Evolutionary conservation across 2,329 filamentous ascomycete species (phyloP).

Genomic region (Magnaporthiopsis incrustans): DNA sequence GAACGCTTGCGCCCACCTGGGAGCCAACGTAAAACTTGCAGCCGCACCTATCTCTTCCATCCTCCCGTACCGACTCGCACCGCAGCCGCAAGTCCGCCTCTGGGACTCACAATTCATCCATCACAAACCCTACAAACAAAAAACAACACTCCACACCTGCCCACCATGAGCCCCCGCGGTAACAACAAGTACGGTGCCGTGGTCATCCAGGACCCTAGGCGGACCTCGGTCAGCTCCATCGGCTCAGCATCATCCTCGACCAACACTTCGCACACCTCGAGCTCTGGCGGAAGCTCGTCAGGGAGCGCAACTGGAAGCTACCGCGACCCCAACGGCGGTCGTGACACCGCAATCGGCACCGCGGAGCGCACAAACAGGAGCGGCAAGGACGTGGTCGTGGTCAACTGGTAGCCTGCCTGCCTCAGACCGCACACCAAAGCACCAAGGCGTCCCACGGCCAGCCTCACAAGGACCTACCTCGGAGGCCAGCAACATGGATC

Average conservation of each 20-base stretch:
- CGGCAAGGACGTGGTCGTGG: neutral
- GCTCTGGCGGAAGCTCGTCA: neutral
- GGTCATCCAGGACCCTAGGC: conserved; percentile 1
- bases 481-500: neutral
- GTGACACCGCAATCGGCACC: neutral
- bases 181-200: conserved; percentile 7
- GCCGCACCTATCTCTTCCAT: neutral
- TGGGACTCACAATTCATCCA: neutral
- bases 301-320: neutral
- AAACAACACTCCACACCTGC: neutral
- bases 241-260: conserved; percentile 1
- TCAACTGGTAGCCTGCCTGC: neutral
- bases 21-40: neutral
- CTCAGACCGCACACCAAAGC: neutral
- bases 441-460: neutral
- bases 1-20: neutral
- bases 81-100: neutral
- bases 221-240: conserved; percentile 4
- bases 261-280: neutral
- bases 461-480: neutral
- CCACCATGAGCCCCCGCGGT: conserved; percentile 1
- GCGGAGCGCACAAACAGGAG: neutral
- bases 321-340: neutral
- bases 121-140: neutral
- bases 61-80: neutral